Evolutionary conservation across 139 green algal species (phyloP).

Genomic region (Marvania coccoides): DNA sequence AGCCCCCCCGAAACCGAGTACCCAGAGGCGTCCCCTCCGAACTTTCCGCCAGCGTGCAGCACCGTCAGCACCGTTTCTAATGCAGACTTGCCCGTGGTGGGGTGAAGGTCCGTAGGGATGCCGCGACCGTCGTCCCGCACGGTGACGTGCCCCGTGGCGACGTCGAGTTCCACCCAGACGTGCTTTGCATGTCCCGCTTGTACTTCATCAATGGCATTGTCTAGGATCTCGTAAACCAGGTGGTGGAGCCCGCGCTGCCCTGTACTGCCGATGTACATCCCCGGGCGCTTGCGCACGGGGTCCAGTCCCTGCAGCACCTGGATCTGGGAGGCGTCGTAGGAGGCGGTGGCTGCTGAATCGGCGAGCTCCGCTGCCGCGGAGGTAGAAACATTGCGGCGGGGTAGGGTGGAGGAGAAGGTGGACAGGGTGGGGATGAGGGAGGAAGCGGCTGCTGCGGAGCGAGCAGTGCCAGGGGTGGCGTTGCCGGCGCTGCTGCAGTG

Average conservation of each 20-base stretch:
- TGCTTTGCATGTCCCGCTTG: constrained; percentile 69
- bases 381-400: background rate
- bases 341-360: background rate
- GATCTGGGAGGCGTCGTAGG: constrained; percentile 29
- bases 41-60: constrained; percentile 98
- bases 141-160: constrained; percentile 58
- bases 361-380: background rate
- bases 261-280: constrained; percentile 99
- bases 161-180: constrained; percentile 54
- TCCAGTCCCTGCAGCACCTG: constrained; percentile 95
- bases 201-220: constrained; percentile 92
- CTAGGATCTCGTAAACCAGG: constrained; percentile 95
- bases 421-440: background rate
- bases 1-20: constrained; percentile 87
- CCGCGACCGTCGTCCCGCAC: constrained; percentile 88
- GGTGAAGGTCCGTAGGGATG: constrained; percentile 88
- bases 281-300: constrained; percentile 91
- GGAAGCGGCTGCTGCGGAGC: background rate
- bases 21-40: constrained; percentile 73
- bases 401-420: background rate
- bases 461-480: background rate
- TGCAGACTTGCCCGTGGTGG: constrained; percentile 71
- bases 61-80: constrained; percentile 82
- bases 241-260: constrained; percentile 88
- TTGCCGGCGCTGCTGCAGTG: background rate